Base-by-base conservation (phyloP, 805 yeast genomes). In the Lipomyces japonicus region DNA sequence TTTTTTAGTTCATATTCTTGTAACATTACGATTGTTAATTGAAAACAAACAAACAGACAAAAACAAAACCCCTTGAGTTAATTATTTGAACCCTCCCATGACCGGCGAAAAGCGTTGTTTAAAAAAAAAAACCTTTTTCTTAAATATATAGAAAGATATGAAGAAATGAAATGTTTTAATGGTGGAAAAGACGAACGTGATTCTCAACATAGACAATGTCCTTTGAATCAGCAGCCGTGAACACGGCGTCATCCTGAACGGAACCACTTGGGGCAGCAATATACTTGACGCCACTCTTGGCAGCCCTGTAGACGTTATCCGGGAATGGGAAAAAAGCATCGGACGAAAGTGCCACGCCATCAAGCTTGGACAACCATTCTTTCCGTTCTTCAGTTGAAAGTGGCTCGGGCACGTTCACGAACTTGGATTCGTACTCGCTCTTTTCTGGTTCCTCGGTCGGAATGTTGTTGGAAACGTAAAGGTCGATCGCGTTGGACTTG, bases 271-370 rank as follows among this genome's bases (percentile, higher is more conserved):
- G 95, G 45, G 99, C 98, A 64, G 96, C 95, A 67, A 93, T 78
- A 74, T 75, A 93, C 71, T 87, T 88, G 63, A 90, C 99, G 69
- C 99, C 99, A 18, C 95, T 84, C 76, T 86, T 82, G 45, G 82
- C 96, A 59, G 97, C 97, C 71, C 99, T 82, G 81, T 91, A 89
- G 62, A 93, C 96, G 68, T 93, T 93, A 72, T 93, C 99, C 60
- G 97, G 93, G 93, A 93, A 93, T 73, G 99, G 99, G 95, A 93
- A 93, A 81, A 93, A 93, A 25, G 99, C 99, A 69, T 93, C 99
- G 2, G 97, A 89, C 16, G 96, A 84, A 62, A 90, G 76, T 10
- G 97, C 89, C 50, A 93, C 99, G 63, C 86, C 82, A 52, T 75
- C 79, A 69, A 89, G 78, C 74, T 89, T 80, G 55, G 73, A 63